phyloP scores from a whole-genome alignment of 2,329 filamentous ascomycete genomes.

The Aureobasidium lini region DNA sequence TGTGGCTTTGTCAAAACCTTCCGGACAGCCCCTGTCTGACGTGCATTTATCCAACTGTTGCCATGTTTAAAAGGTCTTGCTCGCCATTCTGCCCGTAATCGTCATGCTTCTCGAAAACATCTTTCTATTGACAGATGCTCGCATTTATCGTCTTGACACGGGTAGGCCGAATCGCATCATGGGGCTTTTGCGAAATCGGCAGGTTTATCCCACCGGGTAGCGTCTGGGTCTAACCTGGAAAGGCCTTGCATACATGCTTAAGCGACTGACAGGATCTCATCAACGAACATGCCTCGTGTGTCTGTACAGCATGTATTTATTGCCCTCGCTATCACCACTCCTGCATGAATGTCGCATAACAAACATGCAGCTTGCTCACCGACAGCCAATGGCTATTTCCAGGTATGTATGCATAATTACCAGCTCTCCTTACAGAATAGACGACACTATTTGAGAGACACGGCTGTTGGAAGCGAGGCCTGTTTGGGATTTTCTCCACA shows the following conservation, averaged over 20 bases:
- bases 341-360: slow-evolving; percentile 2
- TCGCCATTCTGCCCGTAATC: background rate
- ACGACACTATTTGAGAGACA: background rate
- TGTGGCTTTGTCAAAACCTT: slow-evolving; percentile 4
- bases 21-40: slow-evolving; percentile 1
- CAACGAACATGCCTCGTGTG: background rate
- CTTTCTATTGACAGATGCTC: background rate
- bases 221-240: background rate
- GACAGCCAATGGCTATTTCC: background rate
- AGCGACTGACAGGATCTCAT: background rate
- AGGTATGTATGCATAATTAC: background rate
- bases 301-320: background rate
- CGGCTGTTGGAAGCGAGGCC: slow-evolving; percentile 8
- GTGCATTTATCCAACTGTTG: background rate
- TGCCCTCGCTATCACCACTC: background rate
- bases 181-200: background rate
- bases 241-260: slow-evolving; percentile 3
- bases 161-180: background rate
- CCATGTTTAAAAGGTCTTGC: background rate
- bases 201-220: background rate
- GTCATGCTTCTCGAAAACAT: background rate
- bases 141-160: background rate
- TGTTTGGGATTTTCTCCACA: slow-evolving; percentile 6
- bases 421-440: background rate
- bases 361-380: slow-evolving; percentile 2